A percentile compares a stretch with the other conserved stretches of the same genome.
phyloP scores from a whole-genome alignment of 2,329 filamentous ascomycete genomes.

The Claviceps lovelessii region DNA sequence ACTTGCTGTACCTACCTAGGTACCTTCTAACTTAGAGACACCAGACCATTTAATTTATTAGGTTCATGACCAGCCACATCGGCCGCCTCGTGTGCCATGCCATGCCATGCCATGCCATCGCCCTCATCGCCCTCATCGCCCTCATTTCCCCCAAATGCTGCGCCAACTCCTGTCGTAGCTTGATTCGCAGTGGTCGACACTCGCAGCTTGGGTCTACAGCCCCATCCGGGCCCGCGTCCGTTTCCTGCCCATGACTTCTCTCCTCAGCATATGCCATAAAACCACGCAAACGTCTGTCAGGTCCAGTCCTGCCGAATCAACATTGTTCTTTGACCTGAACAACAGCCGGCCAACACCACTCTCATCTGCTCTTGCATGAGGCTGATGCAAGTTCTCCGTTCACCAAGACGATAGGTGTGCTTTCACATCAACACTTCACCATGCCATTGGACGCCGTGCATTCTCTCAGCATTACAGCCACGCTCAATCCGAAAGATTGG shows the following conservation, averaged over 20 bases:
- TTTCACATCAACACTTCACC: conserved; percentile 1
- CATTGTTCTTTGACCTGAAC: neutral
- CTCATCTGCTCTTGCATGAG: neutral
- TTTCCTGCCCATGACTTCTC: neutral
- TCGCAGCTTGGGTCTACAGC: neutral
- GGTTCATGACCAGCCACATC: neutral
- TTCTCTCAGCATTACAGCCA: conserved; percentile 1
- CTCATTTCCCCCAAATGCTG: neutral
- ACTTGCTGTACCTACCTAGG: neutral
- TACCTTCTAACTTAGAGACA: neutral
- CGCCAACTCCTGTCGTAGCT: neutral
- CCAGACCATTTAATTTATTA: neutral
- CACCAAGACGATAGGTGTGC: neutral
- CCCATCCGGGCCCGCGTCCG: neutral
- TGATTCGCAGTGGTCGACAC: neutral
- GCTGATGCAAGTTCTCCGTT: neutral
- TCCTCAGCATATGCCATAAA: neutral
- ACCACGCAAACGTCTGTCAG: neutral
- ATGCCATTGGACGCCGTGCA: conserved; percentile 4
- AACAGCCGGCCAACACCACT: neutral
- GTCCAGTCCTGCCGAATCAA: neutral
- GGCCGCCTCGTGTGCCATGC: neutral
- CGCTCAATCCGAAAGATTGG: neutral
- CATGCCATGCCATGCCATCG: neutral
- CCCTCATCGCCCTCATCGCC: neutral